Evolutionary conservation across 208 protist genomes (phyloP).

Genomic region (Wallacemonas sp.): DNA sequence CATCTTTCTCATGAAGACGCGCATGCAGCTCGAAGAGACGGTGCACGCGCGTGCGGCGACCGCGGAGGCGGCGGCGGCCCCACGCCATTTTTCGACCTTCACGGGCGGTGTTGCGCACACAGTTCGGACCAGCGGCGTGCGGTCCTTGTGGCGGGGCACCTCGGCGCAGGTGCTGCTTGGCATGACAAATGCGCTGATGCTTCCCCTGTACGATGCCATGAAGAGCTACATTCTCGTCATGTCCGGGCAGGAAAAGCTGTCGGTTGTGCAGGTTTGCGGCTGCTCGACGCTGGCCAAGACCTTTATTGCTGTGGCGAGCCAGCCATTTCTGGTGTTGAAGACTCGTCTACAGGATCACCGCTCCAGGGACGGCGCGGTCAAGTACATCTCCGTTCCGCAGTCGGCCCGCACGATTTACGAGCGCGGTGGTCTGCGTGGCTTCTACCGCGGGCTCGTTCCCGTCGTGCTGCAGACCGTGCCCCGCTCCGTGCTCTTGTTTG

Average conservation of each 20-base stretch:
- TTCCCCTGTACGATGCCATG: slow-evolving; percentile 85
- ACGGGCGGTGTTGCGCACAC: slow-evolving; percentile 56
- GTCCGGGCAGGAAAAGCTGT: slow-evolving; percentile 29
- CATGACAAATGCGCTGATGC: slow-evolving; percentile 78
- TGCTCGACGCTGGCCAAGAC: slow-evolving; percentile 74
- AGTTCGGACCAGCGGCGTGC: slow-evolving; percentile 53
- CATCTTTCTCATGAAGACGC: slow-evolving; percentile 90
- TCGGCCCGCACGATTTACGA: slow-evolving; percentile 43
- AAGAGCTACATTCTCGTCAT: slow-evolving; percentile 34
- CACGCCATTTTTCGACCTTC: slow-evolving; percentile 60
- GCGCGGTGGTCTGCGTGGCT: slow-evolving; percentile 42
- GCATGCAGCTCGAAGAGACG: slow-evolving; percentile 84
- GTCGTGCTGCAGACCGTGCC: slow-evolving; percentile 75
- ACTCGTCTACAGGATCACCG: slow-evolving; percentile 87
- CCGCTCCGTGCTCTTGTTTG: slow-evolving; percentile 68
- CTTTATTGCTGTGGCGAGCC: slow-evolving; percentile 45
- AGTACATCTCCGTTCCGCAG: slow-evolving; percentile 71
- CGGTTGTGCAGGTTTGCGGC: slow-evolving; percentile 48
- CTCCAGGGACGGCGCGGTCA: slow-evolving; percentile 50
- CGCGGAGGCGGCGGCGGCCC: slow-evolving; percentile 18
- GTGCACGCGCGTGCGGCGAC: slow-evolving; percentile 5
- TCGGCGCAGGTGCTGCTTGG: slow-evolving; percentile 80
- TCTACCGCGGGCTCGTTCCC: slow-evolving; percentile 75
- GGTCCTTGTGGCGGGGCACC: slow-evolving; percentile 76
- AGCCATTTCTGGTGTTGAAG: slow-evolving; percentile 82